These are phyloP conservation scores for Panicum virgatum DNA, from an alignment of 202 grass and related monocot genomes.

Conservation along the genomic window DNA sequence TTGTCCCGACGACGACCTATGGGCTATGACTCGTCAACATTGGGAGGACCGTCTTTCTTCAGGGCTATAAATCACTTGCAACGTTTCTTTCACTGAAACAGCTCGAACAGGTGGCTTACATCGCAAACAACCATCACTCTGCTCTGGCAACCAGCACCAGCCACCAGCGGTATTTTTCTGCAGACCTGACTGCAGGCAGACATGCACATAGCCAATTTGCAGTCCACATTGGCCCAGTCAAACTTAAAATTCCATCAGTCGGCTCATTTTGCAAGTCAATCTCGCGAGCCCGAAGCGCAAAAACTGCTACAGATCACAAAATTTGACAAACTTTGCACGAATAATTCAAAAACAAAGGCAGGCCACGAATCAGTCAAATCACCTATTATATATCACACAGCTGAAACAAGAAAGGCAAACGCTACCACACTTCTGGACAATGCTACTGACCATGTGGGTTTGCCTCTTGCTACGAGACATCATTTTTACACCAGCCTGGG, in stretches of 20 bases:
- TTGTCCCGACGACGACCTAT: no score
- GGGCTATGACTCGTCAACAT: no score
- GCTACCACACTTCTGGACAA: background rate
- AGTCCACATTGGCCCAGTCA: background rate
- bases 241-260: background rate
- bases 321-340: background rate
- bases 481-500: conserved; percentile 34
- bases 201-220: no score
- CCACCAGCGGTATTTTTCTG: no score
- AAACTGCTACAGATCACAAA: background rate
- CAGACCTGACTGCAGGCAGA: no score
- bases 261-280: background rate
- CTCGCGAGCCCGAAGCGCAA: no score
- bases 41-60: no score
- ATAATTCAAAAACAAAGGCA: background rate
- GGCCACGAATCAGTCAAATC: background rate
- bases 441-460: background rate
- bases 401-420: background rate
- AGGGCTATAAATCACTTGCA: no score
- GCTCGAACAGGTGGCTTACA: no score
- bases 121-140: no score
- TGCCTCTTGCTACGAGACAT: background rate
- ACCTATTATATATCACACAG: background rate
- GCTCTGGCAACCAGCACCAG: no score
- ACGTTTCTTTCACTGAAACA: no score